Evolutionary conservation across 2,329 filamentous ascomycete genomes (phyloP), one percentile per base, ranked within the genome.

Genomic region (Fusarium haematococcum): DNA sequence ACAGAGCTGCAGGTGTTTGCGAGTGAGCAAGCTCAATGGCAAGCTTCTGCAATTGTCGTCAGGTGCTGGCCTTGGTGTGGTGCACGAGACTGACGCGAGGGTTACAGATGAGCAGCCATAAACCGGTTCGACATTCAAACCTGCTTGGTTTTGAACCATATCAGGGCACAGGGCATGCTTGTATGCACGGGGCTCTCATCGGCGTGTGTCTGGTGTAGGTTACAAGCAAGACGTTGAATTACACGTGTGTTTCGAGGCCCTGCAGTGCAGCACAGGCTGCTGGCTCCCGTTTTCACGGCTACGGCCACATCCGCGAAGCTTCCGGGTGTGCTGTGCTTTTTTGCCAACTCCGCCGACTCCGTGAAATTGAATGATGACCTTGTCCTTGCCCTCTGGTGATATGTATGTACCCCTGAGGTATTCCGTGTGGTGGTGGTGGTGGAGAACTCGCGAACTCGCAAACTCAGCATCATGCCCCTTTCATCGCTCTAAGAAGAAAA

Each of bases 301-400:
- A 58, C 56, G 56, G 56, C 56, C 35, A 58, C 72, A 50, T 52
- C 35, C 32, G 39, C 43, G 57, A 69, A 58, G 33, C 59, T 65
- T 75, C 72, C 37, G 59, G 54, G 66, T 67, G 68, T 65, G 71
- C 35, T 70, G 69, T 65, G 27, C 18, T 54, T 32, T 32, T 54
- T 30, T 62, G 69, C 69, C 69, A 50, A 57, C 45, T 63, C 39
- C 33, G 67, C 48, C 30, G 14, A 35, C 35, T 37, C 60, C 39
- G 32, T 72, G 61, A 63, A 74, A 56, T 69, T 67, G 63, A 75
- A 59, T 59, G 32, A 20, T 71, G 71, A 65, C 63, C 68, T 63
- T 69, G 71, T 61, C 62, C 68, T 66, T 35, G 32, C 43, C 54
- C 43, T 35, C 32, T 58, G 54, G 23, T 7, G 41, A 37, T 50